These are phyloP conservation scores for Breviolum minutum DNA, from an alignment of 73 alveolate species.

Conservation along the genomic window DNA sequence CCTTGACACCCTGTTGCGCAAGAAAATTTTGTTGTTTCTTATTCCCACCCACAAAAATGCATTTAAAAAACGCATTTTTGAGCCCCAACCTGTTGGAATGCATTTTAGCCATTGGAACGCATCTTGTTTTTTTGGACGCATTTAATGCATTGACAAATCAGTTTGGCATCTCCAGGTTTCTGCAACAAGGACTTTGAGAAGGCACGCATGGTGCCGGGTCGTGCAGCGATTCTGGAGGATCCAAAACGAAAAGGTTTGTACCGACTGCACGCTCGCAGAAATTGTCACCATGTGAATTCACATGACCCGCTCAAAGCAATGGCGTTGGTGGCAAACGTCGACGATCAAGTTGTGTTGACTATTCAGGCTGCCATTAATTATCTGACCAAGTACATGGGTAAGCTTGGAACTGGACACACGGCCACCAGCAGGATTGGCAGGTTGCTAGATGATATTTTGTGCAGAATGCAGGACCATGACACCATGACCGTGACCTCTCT, in stretches of 20 bases:
- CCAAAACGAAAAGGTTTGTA: background rate
- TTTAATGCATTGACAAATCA: too few species aligned
- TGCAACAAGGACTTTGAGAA: slow-evolving; percentile 10
- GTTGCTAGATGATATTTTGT: background rate
- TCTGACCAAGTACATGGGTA: background rate
- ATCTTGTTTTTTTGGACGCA: too few species aligned
- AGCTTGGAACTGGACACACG: background rate
- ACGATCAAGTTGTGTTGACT: slow-evolving; percentile 13
- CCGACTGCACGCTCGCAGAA: background rate
- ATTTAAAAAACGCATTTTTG: too few species aligned
- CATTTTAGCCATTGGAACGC: too few species aligned
- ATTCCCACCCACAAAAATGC: too few species aligned
- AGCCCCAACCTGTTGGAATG: too few species aligned
- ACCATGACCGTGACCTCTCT: too few species aligned
- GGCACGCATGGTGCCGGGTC: slow-evolving; percentile 15
- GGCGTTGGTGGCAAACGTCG: slow-evolving; percentile 12
- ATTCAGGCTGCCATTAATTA: slow-evolving; percentile 21
- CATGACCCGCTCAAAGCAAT: slow-evolving; percentile 25
- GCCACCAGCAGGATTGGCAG: background rate
- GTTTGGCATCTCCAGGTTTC: too few species aligned
- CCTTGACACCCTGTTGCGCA: too few species aligned
- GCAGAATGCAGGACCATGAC: background rate
- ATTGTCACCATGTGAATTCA: slow-evolving; percentile 21
- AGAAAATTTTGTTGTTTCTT: too few species aligned
- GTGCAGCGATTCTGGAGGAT: background rate